Base-by-base conservation (phyloP, 805 yeast species). In the Barnettozyma sucrosica region DNA sequence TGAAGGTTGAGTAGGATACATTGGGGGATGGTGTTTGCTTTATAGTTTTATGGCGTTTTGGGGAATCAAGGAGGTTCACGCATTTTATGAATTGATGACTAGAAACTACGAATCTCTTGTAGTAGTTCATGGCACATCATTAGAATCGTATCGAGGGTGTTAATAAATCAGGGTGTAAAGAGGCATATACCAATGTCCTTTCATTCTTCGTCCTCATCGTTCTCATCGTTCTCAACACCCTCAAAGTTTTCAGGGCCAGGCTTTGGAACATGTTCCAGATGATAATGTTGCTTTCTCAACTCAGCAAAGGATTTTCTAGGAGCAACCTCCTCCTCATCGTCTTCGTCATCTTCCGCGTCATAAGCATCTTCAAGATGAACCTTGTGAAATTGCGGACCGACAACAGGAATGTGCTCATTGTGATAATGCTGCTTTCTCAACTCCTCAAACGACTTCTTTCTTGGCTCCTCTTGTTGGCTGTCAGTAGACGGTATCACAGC, bases 391-490 rank as follows among this genome's bases (percentile, higher is more conserved):
- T 24, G 45, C 38, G 55, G 54, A 45, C 43, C 59, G 14, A 34
- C 41, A 19, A 36, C 42, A 16, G 74, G 58, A 0, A 70, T 70
- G 34, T 70, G 71, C 40, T 68, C 71, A 36, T 83, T 71, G 57
- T 83, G 87, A 64, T 89, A 89, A 65, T 89, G 96, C 49, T 76
- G 69, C 60, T 86, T 88, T 61, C 96, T 78, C 76, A 80, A 72
- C 55, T 83, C 85, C 64, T 86, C 95, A 58, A 89, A 89, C 13
- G 59, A 51, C 46, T 47, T 73, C 51, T 71, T 66, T 50, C 34
- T 45, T 18, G 25, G 25, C 20, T 24, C 42, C 41, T 32, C 41
- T 39, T n/a, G 23, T 66, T 71, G 58, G 84, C 90, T 54, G 75
- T 85, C 2, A 80, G 9, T 19, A 32, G 19, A 14, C 19, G 24